Percentiles rank a stretch among this genome's conserved stretches.
Conservation (phyloP, 164 flowering plant species). For the Platanus orientalis region DNA sequence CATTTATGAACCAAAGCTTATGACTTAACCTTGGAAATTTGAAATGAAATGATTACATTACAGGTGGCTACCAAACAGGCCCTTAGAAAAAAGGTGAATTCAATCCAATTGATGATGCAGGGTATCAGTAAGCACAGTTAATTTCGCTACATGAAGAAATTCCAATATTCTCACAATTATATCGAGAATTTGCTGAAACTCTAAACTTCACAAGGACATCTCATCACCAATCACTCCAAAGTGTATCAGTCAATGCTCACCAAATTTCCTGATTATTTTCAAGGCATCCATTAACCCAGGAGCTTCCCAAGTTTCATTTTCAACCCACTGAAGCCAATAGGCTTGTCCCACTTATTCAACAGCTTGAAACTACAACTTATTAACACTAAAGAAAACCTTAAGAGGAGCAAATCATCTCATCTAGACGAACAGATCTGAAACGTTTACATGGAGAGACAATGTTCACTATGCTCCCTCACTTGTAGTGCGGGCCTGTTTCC, state of each 20-base stretch:
- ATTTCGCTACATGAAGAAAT: neutral
- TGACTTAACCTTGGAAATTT: too few relatives aligned
- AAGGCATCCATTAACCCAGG: neutral
- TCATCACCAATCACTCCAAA: neutral
- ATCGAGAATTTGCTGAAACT: neutral
- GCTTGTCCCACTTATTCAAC: constrained; percentile 5
- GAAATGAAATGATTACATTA: too few relatives aligned
- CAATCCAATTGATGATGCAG: neutral
- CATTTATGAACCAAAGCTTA: too few relatives aligned
- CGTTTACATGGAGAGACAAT: neutral
- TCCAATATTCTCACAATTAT: too few relatives aligned
- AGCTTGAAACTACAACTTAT: neutral
- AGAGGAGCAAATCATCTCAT: neutral
- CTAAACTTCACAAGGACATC: neutral
- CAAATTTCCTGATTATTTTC: neutral
- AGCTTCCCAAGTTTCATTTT: neutral
- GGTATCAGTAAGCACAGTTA: neutral
- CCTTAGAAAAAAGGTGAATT: too few relatives aligned
- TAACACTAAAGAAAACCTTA: neutral
- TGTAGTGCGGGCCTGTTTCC: neutral
- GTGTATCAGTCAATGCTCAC: neutral
- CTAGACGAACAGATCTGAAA: neutral
- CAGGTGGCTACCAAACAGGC: too few relatives aligned
- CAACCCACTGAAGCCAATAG: neutral
- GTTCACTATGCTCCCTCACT: constrained; percentile 1